Evolutionary conservation across 2,329 filamentous ascomycete genomes (phyloP).

Genomic region (Drechslerella dactyloides): DNA sequence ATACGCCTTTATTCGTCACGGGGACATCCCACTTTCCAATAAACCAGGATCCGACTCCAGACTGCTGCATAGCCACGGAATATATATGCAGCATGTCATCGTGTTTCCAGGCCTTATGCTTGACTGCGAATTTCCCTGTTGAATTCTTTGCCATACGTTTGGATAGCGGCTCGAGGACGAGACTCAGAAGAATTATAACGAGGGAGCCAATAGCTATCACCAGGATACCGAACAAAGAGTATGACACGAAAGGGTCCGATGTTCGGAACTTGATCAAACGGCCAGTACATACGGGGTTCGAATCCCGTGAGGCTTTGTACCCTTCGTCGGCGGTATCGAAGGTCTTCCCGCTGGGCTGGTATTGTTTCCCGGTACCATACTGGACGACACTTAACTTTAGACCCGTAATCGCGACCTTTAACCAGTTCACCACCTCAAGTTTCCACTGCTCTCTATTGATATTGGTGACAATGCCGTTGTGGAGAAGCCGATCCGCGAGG

Average conservation of each 20-base stretch:
- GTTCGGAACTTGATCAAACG: slow-evolving; percentile 21
- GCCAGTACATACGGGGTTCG: slow-evolving; percentile 14
- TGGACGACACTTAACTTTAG: slow-evolving; percentile 12
- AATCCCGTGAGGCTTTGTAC: not conserved
- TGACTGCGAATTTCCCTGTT: not conserved
- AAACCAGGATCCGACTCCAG: slow-evolving; percentile 15
- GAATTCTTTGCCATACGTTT: slow-evolving; percentile 5
- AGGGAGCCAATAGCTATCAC: slow-evolving; percentile 4
- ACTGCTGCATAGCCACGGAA: slow-evolving; percentile 2
- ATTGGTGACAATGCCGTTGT: slow-evolving; percentile 1
- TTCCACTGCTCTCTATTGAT: slow-evolving; percentile 20
- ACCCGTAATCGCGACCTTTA: slow-evolving; percentile 16
- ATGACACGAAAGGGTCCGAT: slow-evolving; percentile 3
- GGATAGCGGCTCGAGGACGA: slow-evolving; percentile 14
- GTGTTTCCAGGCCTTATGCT: slow-evolving; percentile 14
- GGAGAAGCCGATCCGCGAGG: slow-evolving; percentile 12
- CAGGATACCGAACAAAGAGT: slow-evolving; percentile 5
- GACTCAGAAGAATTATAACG: slow-evolving; percentile 8
- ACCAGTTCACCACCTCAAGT: slow-evolving; percentile 15
- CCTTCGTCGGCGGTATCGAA: not conserved
- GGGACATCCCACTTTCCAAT: slow-evolving; percentile 9
- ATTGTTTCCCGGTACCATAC: slow-evolving; percentile 18
- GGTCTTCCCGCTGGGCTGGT: not conserved
- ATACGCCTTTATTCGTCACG: slow-evolving; percentile 3
- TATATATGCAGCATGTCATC: slow-evolving; percentile 18